Evolutionary conservation across 2,329 filamentous ascomycete species (phyloP).

Genomic region (Epichloe bromicola): DNA sequence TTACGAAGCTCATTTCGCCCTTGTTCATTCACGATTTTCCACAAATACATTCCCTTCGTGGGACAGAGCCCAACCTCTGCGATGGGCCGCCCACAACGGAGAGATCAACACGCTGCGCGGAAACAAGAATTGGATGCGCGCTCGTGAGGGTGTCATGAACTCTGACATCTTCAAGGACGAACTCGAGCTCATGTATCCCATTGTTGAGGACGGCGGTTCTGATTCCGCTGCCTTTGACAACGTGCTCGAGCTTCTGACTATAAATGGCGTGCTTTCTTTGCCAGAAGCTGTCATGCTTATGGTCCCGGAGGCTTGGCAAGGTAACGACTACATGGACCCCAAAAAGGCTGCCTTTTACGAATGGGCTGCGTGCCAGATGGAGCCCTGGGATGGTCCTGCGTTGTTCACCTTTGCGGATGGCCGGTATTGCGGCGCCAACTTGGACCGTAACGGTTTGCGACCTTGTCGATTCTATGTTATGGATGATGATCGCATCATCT

Average conservation of each 20-base stretch:
- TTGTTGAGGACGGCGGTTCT: slow-evolving; percentile 92
- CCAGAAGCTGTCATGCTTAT: slow-evolving; percentile 97
- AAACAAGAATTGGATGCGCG: slow-evolving; percentile 99
- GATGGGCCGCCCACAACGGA: slow-evolving; percentile 97
- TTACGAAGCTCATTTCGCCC: slow-evolving; percentile 91
- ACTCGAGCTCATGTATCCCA: slow-evolving; percentile 79
- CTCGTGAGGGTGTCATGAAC: slow-evolving; percentile 86
- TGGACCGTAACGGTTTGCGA: slow-evolving; percentile 88
- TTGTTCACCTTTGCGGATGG: slow-evolving; percentile 96
- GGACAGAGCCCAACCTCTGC: slow-evolving; percentile 90
- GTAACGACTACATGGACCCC: slow-evolving; percentile 81
- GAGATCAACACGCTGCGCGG: slow-evolving; percentile 96
- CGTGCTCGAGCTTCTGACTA: slow-evolving; percentile 81
- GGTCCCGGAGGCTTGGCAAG: slow-evolving; percentile 97
- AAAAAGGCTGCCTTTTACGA: slow-evolving; percentile 98
- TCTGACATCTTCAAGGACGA: slow-evolving; percentile 89
- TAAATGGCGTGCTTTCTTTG: slow-evolving; percentile 89
- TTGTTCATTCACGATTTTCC: slow-evolving; percentile 94
- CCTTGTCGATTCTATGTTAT: slow-evolving; percentile 96
- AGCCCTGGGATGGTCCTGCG: slow-evolving; percentile 94
- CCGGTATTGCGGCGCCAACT: slow-evolving; percentile 90
- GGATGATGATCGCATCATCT: slow-evolving; percentile 93
- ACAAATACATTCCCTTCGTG: slow-evolving; percentile 98
- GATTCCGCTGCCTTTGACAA: slow-evolving; percentile 97
- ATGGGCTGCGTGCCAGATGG: slow-evolving; percentile 98